Conservation (phyloP, 768 basidiomycete genomes). For the Inosperma sp. region DNA sequence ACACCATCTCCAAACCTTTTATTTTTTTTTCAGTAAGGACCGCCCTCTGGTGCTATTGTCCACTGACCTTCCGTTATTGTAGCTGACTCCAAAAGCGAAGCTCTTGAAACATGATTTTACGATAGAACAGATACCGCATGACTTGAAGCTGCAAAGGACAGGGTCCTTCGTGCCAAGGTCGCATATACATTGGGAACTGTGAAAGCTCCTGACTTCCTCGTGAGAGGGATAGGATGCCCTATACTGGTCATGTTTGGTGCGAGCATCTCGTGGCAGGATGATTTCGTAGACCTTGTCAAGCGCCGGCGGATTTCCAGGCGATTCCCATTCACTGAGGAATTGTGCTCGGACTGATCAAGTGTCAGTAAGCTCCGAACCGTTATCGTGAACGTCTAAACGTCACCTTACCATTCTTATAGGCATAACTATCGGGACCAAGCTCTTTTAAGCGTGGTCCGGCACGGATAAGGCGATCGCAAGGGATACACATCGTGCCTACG, state of each 20-base stretch:
- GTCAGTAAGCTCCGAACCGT: constrained; percentile 7
- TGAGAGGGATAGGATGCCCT: constrained; percentile 35
- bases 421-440: constrained; percentile 40
- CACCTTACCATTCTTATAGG: constrained; percentile 51
- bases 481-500: constrained; percentile 43
- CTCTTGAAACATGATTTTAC: constrained; percentile 52
- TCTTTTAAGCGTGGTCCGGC: constrained; percentile 45
- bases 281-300: constrained; percentile 59
- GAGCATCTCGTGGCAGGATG: constrained; percentile 37
- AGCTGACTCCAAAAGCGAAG: constrained; percentile 52
- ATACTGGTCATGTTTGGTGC: constrained; percentile 45
- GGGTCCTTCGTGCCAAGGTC: constrained; percentile 55
- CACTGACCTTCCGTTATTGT: constrained; percentile 52
- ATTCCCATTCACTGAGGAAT: constrained; percentile 56
- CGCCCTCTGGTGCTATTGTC: not conserved
- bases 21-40: not conserved
- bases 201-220: constrained; percentile 54
- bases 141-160: constrained; percentile 50
- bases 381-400: constrained; percentile 5
- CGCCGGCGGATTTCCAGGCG: constrained; percentile 31
- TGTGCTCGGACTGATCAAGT: constrained; percentile 36
- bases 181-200: constrained; percentile 64
- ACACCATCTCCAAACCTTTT: constrained; percentile 57
- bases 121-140: constrained; percentile 62
- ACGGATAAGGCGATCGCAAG: constrained; percentile 44